A percentile compares a stretch with the other conserved stretches of the same genome.
Conservation (phyloP, 805 yeast species). For the Brettanomyces custersianus region DNA sequence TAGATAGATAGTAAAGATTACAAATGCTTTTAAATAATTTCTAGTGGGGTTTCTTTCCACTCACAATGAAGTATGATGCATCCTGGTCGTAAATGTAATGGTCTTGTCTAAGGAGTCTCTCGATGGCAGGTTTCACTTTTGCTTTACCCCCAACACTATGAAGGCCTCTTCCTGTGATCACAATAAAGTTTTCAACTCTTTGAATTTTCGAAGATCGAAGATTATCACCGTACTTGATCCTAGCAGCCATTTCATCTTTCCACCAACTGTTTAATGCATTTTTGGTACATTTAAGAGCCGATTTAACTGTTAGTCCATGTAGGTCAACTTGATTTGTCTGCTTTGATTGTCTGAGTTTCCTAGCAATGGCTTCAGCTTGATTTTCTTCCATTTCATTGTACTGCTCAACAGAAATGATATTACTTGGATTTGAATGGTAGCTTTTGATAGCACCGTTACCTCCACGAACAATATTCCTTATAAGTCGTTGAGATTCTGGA, state of each 20-base stretch:
- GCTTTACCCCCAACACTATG: conserved; percentile 56
- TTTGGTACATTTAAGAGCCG: conserved; percentile 33
- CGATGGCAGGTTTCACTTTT: conserved; percentile 35
- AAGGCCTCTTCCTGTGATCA: conserved; percentile 64
- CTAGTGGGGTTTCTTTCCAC: conserved; percentile 27
- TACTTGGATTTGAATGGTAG: too few species aligned
- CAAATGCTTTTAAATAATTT: too few species aligned
- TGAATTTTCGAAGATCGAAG: conserved; percentile 25
- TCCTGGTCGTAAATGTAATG: conserved; percentile 40
- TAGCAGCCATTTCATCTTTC: conserved; percentile 38
- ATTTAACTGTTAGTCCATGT: conserved; percentile 41
- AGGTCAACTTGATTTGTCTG: conserved; percentile 37
- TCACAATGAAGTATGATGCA: conserved; percentile 32
- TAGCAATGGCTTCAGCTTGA: not conserved
- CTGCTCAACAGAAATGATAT: not conserved
- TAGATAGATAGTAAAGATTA: not conserved
- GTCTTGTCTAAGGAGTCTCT: conserved; percentile 27
- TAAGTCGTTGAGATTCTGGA: too few species aligned
- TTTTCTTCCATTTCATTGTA: not conserved
- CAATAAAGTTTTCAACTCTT: conserved; percentile 33
- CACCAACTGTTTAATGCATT: conserved; percentile 49
- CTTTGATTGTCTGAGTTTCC: conserved; percentile 4
- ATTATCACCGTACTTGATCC: conserved; percentile 34
- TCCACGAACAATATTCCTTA: too few species aligned
- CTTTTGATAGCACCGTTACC: too few species aligned